Evolutionary conservation across 164 flowering plant genomes (phyloP).

Genomic region (Stephania cephalantha): DNA sequence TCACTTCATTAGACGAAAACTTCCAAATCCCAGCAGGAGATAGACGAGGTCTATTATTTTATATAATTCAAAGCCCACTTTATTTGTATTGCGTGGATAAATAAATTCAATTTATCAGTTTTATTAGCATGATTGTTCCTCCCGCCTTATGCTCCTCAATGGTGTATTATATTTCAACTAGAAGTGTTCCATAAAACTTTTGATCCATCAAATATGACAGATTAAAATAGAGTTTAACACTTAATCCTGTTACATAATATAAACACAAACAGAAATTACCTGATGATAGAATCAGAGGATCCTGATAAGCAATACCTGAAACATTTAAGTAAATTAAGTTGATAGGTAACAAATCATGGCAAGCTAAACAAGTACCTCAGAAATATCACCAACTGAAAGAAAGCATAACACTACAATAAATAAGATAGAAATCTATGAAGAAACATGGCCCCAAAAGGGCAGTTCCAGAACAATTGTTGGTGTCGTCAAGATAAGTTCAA

Average conservation of each 20-base stretch:
- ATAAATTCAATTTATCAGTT: background rate
- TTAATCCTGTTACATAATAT: background rate
- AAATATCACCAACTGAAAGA: background rate
- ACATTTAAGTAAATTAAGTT: conserved; percentile 10
- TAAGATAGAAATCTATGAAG: background rate
- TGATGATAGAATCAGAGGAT: conserved; percentile 98
- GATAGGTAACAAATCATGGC: background rate
- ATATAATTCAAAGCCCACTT: background rate
- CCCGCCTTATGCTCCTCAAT: no score
- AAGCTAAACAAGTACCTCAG: background rate
- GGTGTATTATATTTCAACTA: no score
- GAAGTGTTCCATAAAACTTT: background rate
- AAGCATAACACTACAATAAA: background rate
- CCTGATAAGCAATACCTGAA: conserved; percentile 93
- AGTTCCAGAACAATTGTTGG: background rate
- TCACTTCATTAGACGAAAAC: background rate
- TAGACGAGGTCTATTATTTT: background rate
- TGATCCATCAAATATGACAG: background rate
- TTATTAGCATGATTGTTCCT: background rate
- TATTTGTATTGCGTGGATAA: no score
- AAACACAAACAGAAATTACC: conserved; percentile 33
- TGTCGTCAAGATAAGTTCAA: background rate
- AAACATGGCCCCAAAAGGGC: background rate
- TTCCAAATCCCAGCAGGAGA: background rate
- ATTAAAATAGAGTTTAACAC: background rate